Evolutionary conservation across 108 stramenopile species (phyloP), one percentile per base, ranked within the genome.

Genomic region (Pseudonitzschia multiseries): DNA sequence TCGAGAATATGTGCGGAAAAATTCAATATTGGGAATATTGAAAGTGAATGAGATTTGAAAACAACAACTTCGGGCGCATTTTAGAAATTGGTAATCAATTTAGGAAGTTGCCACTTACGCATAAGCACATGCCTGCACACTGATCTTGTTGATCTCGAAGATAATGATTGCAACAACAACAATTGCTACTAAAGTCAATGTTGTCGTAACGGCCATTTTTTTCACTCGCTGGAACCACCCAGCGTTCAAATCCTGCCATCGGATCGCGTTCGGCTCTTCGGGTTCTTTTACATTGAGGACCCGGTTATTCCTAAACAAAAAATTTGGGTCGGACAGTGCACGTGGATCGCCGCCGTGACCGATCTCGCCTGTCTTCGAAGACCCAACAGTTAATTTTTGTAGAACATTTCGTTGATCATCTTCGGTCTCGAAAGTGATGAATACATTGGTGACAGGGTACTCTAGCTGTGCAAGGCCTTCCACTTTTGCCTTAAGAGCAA

Each of bases 351-450:
- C 74, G 4, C 42, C 41, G 22, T 29, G 9, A 10, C 26, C 26
- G 2, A 26, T 24, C 42, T 9, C n/a, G 22, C 26, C 36, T 29
- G 88, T 86, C 10, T 80, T 44, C 46, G 87, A 53, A 22, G 73
- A 76, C 12, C 93, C 96, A 15, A 86, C 82, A 20, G 78, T 73
- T 72, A 96, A 82, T 31, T 70, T 67, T 20, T 76, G 53, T 20
- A 96, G 81, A 28, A 93, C 92, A 28, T 78, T 51, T n/a, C 96
- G 84, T 71, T 96, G 96, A 29, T 60, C 78, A 3, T 48, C 75
- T 81, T 96, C 93, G 22, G 85, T 92, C 72, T 95, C 93, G 72
- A 97, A 97, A 13, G 89, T 97, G 57, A 92, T 70, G 72, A 92
- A 96, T 8, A 96, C 91, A 29, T 83, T 80, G 15, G 87, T 89